Conservation (phyloP, 305 asterid species). For the Fraxinus velutina region DNA sequence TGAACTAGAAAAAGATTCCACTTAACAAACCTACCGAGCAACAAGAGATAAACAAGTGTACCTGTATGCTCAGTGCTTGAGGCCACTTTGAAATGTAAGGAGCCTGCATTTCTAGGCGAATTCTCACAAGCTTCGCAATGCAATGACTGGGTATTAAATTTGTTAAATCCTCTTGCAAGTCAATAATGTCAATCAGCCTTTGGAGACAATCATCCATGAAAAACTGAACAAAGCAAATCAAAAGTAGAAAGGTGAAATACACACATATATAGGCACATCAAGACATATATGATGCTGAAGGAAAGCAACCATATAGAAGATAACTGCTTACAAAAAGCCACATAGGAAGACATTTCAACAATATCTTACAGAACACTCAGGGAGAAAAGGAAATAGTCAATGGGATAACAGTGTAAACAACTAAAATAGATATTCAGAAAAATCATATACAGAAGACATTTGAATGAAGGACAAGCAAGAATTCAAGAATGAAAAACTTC, state of each 20-base stretch:
- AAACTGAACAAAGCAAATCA: conserved; percentile 50
- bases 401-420: background rate
- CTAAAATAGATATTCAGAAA: background rate
- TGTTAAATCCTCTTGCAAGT: conserved; percentile 55
- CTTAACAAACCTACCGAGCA: background rate
- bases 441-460: background rate
- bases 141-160: conserved; percentile 69
- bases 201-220: conserved; percentile 96
- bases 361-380: background rate
- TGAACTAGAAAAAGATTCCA: conserved; percentile 3
- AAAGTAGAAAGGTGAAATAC: conserved; percentile 8
- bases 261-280: background rate
- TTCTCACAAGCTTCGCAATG: conserved; percentile 61
- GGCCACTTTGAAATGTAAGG: conserved; percentile 91
- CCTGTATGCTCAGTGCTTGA: conserved; percentile 97
- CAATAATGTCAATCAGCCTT: conserved; percentile 64
- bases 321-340: conserved; percentile 5
- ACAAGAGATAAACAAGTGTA: conserved; percentile 20
- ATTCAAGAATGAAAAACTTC: background rate
- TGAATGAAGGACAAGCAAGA: conserved; percentile 7
- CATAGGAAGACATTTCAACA: background rate
- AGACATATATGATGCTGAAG: conserved; percentile 5
- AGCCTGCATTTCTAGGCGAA: conserved; percentile 86
- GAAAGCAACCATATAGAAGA: background rate
- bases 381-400: background rate